Conservation (phyloP, 768 basidiomycete species). For the Mycena floridula region DNA sequence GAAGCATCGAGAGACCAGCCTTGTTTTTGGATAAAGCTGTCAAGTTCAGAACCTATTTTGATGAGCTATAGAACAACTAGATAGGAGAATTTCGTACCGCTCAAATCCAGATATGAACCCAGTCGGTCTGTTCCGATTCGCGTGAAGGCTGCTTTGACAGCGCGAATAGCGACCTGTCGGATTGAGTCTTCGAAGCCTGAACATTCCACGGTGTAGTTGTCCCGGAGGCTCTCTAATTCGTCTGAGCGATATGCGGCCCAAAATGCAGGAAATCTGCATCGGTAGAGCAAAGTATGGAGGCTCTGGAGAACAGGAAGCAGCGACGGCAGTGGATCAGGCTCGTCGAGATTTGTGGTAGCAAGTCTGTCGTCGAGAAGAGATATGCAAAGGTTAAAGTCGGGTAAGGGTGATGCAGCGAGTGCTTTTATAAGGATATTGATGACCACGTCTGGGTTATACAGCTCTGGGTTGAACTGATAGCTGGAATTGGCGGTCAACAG, state of each 20-base stretch:
- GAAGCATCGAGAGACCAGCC: constrained; percentile 60
- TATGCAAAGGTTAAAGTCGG: constrained; percentile 93
- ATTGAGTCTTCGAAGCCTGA: constrained; percentile 82
- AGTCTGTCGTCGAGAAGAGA: constrained; percentile 82
- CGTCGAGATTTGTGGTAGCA: constrained; percentile 51
- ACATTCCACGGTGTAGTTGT: constrained; percentile 83
- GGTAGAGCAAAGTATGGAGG: constrained; percentile 66
- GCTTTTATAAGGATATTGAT: constrained; percentile 93
- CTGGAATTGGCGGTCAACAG: constrained; percentile 28
- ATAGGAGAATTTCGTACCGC: constrained; percentile 34
- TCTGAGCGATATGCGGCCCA: constrained; percentile 73
- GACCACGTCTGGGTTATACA: constrained; percentile 90
- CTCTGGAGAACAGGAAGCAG: constrained; percentile 64
- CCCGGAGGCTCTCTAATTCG: constrained; percentile 62
- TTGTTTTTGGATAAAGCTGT: constrained; percentile 52
- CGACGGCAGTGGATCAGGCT: constrained; percentile 73
- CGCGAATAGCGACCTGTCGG: constrained; percentile 68
- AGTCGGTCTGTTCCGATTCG: constrained; percentile 63
- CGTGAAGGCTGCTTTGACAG: constrained; percentile 74
- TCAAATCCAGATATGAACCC: constrained; percentile 63
- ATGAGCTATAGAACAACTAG: neutral
- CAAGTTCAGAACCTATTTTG: constrained; percentile 46
- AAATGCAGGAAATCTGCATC: constrained; percentile 85
- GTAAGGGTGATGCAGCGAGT: constrained; percentile 75
- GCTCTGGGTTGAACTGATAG: constrained; percentile 93